Conservation (phyloP, 495 filamentous ascomycete genomes). For the Pyrenula aspistea region DNA sequence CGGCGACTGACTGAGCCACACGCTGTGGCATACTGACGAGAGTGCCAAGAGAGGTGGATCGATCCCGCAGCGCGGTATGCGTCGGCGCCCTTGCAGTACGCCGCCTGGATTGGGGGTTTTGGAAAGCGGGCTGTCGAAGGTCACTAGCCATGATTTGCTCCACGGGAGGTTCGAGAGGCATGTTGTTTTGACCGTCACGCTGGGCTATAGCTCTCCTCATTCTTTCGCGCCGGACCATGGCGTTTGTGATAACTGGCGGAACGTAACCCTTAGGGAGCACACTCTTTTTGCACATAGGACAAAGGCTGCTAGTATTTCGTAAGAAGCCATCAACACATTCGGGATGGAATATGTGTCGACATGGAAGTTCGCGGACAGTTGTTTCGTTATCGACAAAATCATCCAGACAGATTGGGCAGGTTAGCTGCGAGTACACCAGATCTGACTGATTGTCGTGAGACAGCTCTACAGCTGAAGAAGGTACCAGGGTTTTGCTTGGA, state of each 20-base stretch:
- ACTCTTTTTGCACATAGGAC: slow-evolving; percentile 75
- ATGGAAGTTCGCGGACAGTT: slow-evolving; percentile 71
- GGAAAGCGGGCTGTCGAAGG: neutral
- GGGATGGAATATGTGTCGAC: slow-evolving; percentile 83
- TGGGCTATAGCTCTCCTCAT: neutral
- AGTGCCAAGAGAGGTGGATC: neutral
- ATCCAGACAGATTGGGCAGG: slow-evolving; percentile 78
- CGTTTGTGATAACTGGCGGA: slow-evolving; percentile 60
- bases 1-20: neutral
- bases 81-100: neutral
- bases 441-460: slow-evolving; percentile 5
- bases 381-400: slow-evolving; percentile 56
- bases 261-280: slow-evolving; percentile 57
- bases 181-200: neutral
- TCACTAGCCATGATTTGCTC: neutral
- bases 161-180: neutral
- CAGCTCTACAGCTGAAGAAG: slow-evolving; percentile 9
- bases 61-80: neutral
- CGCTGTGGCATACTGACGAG: neutral
- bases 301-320: slow-evolving; percentile 57
- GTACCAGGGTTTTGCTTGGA: neutral
- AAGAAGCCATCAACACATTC: slow-evolving; percentile 80
- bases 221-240: slow-evolving; percentile 62
- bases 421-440: slow-evolving; percentile 49
- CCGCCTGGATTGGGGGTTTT: neutral